Evolutionary conservation across 208 protist species (phyloP).

Genomic region (Leishmania tropica): DNA sequence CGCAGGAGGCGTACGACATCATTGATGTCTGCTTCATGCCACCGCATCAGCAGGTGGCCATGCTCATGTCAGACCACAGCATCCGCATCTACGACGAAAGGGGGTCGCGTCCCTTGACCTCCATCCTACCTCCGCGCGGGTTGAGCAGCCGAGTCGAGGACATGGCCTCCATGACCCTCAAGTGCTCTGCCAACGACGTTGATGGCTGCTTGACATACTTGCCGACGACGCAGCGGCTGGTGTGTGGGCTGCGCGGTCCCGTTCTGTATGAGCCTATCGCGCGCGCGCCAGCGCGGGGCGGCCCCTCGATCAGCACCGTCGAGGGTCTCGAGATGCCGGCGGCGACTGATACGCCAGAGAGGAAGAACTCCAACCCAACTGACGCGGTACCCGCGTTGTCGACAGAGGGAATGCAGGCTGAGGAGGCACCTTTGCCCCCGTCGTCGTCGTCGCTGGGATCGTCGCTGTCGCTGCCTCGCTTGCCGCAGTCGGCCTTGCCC

Average conservation of each 20-base stretch:
- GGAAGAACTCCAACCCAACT: neutral
- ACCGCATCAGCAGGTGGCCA: constrained; percentile 48
- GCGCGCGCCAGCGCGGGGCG: neutral
- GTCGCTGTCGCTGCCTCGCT: neutral
- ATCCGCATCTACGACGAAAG: constrained; percentile 79
- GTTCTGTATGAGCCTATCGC: constrained; percentile 61
- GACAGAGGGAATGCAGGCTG: neutral
- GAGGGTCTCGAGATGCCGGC: neutral
- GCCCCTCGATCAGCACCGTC: too few relatives aligned
- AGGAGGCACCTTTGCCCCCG: neutral
- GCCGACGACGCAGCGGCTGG: constrained; percentile 44
- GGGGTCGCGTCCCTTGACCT: constrained; percentile 49
- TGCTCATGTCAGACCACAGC: constrained; percentile 69
- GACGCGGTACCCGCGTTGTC: neutral
- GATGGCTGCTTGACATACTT: constrained; percentile 72
- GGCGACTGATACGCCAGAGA: neutral
- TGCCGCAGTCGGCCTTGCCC: neutral
- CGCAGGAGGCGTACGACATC: constrained; percentile 83
- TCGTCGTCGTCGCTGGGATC: constrained; percentile 9
- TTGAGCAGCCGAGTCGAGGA: constrained; percentile 60
- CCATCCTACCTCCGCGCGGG: constrained; percentile 48
- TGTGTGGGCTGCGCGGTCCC: constrained; percentile 69
- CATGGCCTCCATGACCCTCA: constrained; percentile 60
- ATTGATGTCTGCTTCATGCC: constrained; percentile 62
- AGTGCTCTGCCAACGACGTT: constrained; percentile 55